These are phyloP conservation scores for Pleurotus salmoneostramineus DNA, from an alignment of 768 basidiomycete species.

Conservation along the genomic window DNA sequence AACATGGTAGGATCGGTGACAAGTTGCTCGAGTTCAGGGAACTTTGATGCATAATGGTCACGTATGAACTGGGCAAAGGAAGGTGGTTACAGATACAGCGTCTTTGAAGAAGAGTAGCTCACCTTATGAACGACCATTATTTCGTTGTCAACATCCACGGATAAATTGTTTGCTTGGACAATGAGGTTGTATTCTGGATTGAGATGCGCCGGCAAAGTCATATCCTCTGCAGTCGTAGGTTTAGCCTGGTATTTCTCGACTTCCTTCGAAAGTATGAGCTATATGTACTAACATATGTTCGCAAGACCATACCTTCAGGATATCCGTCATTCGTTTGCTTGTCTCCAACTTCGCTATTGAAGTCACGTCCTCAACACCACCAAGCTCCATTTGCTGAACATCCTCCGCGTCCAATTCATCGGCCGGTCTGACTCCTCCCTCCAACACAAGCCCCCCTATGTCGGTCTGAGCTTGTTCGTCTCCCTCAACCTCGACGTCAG, in stretches of 20 bases:
- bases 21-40: slow-evolving; percentile 95
- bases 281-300: background rate
- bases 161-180: slow-evolving; percentile 95
- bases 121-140: slow-evolving; percentile 96
- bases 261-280: slow-evolving; percentile 48
- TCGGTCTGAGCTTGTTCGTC: slow-evolving; percentile 41
- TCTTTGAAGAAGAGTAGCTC: slow-evolving; percentile 12
- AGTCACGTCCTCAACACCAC: slow-evolving; percentile 76
- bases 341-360: slow-evolving; percentile 88
- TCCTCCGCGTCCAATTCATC: slow-evolving; percentile 94
- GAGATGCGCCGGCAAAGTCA: slow-evolving; percentile 76
- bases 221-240: slow-evolving; percentile 76
- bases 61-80: slow-evolving; percentile 75
- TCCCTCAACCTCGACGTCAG: slow-evolving; percentile 48
- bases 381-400: slow-evolving; percentile 92
- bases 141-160: slow-evolving; percentile 98
- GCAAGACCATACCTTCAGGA: slow-evolving; percentile 58
- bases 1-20: slow-evolving; percentile 91
- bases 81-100: slow-evolving; percentile 9
- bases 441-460: slow-evolving; percentile 62
- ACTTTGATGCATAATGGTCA: slow-evolving; percentile 93
- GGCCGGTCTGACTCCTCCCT: slow-evolving; percentile 89
- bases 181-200: slow-evolving; percentile 97
- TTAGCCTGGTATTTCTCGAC: slow-evolving; percentile 82
- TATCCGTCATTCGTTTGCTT: slow-evolving; percentile 85